Percentiles rank a stretch among this genome's conserved stretches.
Evolutionary conservation across 176 grass and related monocot species (phyloP).

Genomic region (Panicum miliaceum): DNA sequence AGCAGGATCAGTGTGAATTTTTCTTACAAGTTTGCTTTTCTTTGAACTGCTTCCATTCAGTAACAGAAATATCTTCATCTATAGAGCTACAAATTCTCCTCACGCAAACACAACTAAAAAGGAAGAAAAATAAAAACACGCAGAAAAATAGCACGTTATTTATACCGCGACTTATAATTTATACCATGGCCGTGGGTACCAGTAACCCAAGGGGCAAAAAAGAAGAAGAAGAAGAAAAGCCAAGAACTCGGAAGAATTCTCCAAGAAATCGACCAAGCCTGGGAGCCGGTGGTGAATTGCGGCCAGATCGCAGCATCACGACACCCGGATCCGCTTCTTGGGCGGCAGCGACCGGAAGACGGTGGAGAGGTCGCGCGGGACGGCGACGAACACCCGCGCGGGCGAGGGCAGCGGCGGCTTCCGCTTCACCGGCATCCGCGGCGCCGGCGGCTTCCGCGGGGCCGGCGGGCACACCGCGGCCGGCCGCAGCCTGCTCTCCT

Average conservation of each 20-base stretch:
- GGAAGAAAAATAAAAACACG: background rate
- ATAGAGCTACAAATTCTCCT: constrained; percentile 48
- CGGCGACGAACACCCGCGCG: constrained; percentile 38
- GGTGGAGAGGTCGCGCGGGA: constrained; percentile 62
- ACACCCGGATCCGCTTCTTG: constrained; percentile 78
- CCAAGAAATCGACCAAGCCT: constrained; percentile 44
- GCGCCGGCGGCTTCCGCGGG: constrained; percentile 53
- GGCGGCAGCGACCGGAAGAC: constrained; percentile 63
- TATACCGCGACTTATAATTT: constrained; percentile 55
- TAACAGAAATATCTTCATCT: constrained; percentile 37
- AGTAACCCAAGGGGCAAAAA: background rate
- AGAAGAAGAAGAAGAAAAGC: background rate
- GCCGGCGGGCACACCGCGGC: constrained; percentile 59
- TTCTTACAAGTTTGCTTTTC: constrained; percentile 27
- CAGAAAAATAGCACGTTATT: constrained; percentile 43
- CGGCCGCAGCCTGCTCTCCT: constrained; percentile 52
- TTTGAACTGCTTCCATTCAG: constrained; percentile 35
- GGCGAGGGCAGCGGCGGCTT: constrained; percentile 43
- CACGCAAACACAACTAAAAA: constrained; percentile 19
- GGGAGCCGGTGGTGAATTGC: constrained; percentile 32
- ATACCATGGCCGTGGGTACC: constrained; percentile 47
- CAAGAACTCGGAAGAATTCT: constrained; percentile 50
- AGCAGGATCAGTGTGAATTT: constrained; percentile 40
- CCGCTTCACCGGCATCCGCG: constrained; percentile 41
- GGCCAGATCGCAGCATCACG: constrained; percentile 37